phyloP scores from a whole-genome alignment of 176 grass and related monocot species.

The Avena atlantica region DNA sequence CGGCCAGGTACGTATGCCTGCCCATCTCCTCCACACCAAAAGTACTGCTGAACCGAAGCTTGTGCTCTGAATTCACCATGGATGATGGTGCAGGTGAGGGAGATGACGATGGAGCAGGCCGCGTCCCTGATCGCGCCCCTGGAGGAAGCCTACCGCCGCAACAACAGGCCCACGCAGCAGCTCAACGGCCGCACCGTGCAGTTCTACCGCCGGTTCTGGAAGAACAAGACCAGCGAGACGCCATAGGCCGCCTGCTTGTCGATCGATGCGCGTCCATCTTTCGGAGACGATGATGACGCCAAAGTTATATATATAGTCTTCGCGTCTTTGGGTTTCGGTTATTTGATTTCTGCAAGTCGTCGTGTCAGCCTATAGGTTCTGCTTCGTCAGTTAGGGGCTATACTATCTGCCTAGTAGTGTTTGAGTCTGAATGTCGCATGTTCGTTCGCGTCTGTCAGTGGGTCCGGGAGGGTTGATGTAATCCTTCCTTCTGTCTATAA shows the following conservation, averaged over 20 bases:
- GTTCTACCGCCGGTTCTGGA: conserved; percentile 53
- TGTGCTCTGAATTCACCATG: neutral
- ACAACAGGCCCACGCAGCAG: conserved; percentile 68
- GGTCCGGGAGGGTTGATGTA: neutral
- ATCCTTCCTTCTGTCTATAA: conserved; percentile 1
- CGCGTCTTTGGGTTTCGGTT: neutral
- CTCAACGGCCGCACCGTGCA: conserved; percentile 41
- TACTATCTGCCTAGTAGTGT: neutral
- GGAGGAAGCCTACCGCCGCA: conserved; percentile 50
- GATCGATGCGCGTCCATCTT: neutral
- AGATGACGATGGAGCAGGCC: conserved; percentile 65
- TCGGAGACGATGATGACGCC: neutral
- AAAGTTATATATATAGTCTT: neutral
- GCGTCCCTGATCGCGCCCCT: conserved; percentile 61
- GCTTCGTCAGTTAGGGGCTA: neutral
- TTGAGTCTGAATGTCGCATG: neutral
- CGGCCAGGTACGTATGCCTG: conserved; percentile 44
- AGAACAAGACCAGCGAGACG: conserved; percentile 20
- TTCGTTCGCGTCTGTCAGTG: neutral
- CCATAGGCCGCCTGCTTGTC: neutral
- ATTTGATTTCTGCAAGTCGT: neutral
- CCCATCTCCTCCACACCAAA: neutral
- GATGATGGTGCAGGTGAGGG: conserved; percentile 52
- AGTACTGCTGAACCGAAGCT: neutral
- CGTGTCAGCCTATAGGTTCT: neutral